Percentiles rank a stretch among this genome's conserved stretches.
Evolutionary conservation across 23 red algal species (phyloP).

Genomic region (Gracilaria domingensis): DNA sequence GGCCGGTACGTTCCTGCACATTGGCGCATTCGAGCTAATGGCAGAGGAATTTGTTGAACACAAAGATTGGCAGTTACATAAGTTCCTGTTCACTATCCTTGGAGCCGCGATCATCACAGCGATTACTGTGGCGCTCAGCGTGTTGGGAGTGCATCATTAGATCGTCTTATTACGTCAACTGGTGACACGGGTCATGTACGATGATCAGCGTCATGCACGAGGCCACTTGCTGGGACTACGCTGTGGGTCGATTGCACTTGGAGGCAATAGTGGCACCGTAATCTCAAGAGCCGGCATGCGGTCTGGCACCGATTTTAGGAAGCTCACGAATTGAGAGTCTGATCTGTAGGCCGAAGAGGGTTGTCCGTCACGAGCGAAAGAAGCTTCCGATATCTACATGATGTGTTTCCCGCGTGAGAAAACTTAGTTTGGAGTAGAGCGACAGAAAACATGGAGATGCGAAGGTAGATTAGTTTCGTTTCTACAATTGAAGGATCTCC

Average conservation of each 20-base stretch:
- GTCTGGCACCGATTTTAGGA: too few species aligned
- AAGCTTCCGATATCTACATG: too few species aligned
- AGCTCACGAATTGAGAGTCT: too few species aligned
- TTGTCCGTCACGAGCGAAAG: too few species aligned
- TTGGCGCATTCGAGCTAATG: slow-evolving; percentile 50
- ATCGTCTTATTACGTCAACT: background rate
- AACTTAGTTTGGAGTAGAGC: too few species aligned
- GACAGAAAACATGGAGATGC: too few species aligned
- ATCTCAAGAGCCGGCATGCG: background rate
- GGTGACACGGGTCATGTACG: background rate
- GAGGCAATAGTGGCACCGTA: background rate
- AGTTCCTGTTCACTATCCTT: slow-evolving; percentile 17
- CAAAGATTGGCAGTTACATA: slow-evolving; percentile 18
- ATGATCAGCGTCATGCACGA: too few species aligned
- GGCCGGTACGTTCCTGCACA: slow-evolving; percentile 67
- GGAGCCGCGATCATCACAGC: slow-evolving; percentile 59
- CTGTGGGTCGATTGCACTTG: background rate
- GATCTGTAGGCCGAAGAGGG: too few species aligned
- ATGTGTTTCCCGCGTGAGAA: too few species aligned
- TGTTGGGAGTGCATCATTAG: slow-evolving; percentile 47
- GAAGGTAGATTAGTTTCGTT: too few species aligned
- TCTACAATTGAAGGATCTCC: too few species aligned
- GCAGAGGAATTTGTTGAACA: slow-evolving; percentile 26
- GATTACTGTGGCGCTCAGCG: slow-evolving; percentile 51
- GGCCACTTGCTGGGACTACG: background rate